Percentiles rank a stretch among this genome's conserved stretches.
Evolutionary conservation across 305 asterid species (phyloP).

Genomic region (Plantago coronopus): DNA sequence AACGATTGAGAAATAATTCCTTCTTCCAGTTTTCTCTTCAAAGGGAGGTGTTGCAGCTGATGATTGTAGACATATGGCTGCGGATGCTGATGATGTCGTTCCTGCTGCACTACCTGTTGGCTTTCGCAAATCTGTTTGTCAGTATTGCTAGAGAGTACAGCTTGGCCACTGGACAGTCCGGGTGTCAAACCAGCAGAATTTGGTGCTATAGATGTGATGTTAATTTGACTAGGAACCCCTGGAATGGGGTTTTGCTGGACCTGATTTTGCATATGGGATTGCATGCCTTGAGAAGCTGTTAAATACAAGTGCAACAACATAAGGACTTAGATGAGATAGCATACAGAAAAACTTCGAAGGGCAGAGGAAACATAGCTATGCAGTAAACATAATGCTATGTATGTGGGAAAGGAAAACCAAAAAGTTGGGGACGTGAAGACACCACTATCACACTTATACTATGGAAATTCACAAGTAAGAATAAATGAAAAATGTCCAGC

Average conservation of each 20-base stretch:
- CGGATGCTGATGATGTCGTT: conserved; percentile 57
- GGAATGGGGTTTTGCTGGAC: conserved; percentile 55
- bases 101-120: conserved; percentile 64
- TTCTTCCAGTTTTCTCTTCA: conserved; percentile 67
- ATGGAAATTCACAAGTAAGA: not conserved
- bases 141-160: conserved; percentile 53
- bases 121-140: conserved; percentile 67
- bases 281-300: conserved; percentile 64
- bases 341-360: not conserved
- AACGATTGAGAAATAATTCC: conserved; percentile 54
- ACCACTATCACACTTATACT: not conserved
- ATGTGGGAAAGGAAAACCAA: not conserved
- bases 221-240: conserved; percentile 50
- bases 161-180: conserved; percentile 49
- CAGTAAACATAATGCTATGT: not conserved
- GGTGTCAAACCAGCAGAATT: conserved; percentile 66
- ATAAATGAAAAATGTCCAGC: no score
- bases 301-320: conserved; percentile 17
- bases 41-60: conserved; percentile 63
- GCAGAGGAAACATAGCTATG: not conserved
- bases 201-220: conserved; percentile 49
- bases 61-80: conserved; percentile 69
- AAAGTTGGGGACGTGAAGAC: not conserved
- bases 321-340: not conserved
- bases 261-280: conserved; percentile 69